These are phyloP conservation scores for Fragaria ananassa DNA, from an alignment of 306 rosid genomes.

Conservation along the genomic window DNA sequence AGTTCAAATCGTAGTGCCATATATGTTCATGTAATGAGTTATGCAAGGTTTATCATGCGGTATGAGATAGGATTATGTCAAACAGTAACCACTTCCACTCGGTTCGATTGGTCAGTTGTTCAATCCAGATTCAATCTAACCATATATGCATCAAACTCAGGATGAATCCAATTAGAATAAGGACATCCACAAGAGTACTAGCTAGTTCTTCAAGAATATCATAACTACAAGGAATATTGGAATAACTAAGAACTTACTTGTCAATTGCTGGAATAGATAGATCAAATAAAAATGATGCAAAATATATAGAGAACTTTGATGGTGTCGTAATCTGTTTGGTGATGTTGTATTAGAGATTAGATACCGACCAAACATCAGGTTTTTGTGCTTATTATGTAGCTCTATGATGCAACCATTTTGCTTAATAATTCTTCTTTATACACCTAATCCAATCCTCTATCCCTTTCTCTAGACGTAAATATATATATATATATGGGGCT, in stretches of 20 bases:
- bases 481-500: conserved; percentile 15
- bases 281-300: background rate
- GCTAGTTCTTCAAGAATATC: background rate
- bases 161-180: background rate
- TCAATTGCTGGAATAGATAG: background rate
- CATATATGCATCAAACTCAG: background rate
- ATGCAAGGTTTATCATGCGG: background rate
- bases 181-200: background rate
- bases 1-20: background rate
- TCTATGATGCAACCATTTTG: conserved; percentile 26
- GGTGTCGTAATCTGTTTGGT: background rate
- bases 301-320: background rate
- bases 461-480: conserved; percentile 5
- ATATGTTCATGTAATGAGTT: background rate
- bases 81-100: background rate
- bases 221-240: background rate
- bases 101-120: background rate
- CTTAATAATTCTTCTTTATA: conserved; percentile 15
- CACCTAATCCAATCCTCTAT: conserved; percentile 37
- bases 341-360: conserved; percentile 29
- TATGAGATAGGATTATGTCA: background rate
- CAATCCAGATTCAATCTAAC: background rate
- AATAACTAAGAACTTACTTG: background rate
- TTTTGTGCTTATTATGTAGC: conserved; percentile 31
- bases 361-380: conserved; percentile 51